phyloP scores from a whole-genome alignment of 768 basidiomycete genomes.

The Russula vinacea region DNA sequence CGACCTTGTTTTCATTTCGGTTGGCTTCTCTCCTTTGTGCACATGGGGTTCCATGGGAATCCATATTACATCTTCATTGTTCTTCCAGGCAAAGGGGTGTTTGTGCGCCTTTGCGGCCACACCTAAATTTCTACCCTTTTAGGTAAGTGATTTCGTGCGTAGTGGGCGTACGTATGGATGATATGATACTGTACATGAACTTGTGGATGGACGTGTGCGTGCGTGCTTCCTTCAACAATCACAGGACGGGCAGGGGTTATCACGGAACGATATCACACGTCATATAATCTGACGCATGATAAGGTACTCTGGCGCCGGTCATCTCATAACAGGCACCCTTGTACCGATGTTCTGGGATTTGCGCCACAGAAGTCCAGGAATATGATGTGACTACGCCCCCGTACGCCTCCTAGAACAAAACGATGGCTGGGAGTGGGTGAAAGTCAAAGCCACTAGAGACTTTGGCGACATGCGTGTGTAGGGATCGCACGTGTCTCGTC shows the following conservation, averaged over 20 bases:
- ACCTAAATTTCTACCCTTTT: neutral
- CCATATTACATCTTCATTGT: neutral
- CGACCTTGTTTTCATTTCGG: neutral
- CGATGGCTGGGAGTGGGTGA: neutral
- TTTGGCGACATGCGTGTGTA: neutral
- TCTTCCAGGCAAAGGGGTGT: neutral
- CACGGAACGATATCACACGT: slow-evolving; percentile 1
- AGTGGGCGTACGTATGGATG: neutral
- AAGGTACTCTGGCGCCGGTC: neutral
- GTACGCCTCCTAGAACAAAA: neutral
- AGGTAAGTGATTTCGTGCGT: neutral
- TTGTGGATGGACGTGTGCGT: neutral
- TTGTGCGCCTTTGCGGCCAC: neutral
- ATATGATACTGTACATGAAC: neutral
- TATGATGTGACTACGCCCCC: slow-evolving; percentile 2
- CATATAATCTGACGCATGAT: neutral
- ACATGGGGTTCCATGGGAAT: neutral
- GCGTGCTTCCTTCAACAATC: neutral
- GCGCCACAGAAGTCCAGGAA: neutral
- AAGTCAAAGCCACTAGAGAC: neutral
- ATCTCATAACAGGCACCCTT: slow-evolving; percentile 16
- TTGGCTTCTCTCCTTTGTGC: neutral
- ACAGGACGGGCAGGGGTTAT: neutral
- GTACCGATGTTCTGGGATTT: neutral
- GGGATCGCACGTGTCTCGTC: neutral